Evolutionary conservation across 2,329 filamentous ascomycete genomes (phyloP), one percentile per base, ranked within the genome.

Genomic region (Penicillium crustosum): DNA sequence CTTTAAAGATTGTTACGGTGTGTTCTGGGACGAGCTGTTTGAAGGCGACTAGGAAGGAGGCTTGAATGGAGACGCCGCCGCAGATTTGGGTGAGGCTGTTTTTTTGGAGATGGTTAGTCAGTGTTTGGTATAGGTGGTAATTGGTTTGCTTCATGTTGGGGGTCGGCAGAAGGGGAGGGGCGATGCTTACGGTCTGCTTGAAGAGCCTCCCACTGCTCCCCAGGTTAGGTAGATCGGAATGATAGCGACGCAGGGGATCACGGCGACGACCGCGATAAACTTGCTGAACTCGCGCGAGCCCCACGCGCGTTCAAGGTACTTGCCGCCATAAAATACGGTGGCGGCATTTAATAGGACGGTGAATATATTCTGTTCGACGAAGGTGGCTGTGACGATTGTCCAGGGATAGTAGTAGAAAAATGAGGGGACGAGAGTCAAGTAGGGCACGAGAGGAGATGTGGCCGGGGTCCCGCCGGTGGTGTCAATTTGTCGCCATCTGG

Each of bases 21-120:
- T 99, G 94, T 61, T 96, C 93, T 23, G 94, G 94, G 36, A 97
- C 89, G 49, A 99, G 90, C 77, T 99, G 94, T 78, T 96, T 97
- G 78, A 97, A 96, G 54, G 93, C 91, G 68, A 97, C 91, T 61
- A 99, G 89, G 79, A 97, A 97, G 61, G 90, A 88, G 47, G 94
- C 92, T 75, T 97, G 93, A 57, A 97, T 82, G 17, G 93, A 87
- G 62, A 96, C 88, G 55, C 92, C 93, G 66, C 94, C 94, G 66
- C 90, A 90, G 70, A 97, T 90, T 62, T 90, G 88, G 45, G 89
- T 92, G 47, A 90, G 77, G 52, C 89, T 94, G 68, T 21, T 36
- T 44, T 25, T 45, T 73, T 77, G 55, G 49, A 55, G 31, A 65
- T 39, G 25, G 35, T 55, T 55, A 49, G 35, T 55, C 50, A 49